Evolutionary conservation across 192 early-diverging fungal species (phyloP), one percentile per base, ranked within the genome.

Genomic region (Backusella australiensis): DNA sequence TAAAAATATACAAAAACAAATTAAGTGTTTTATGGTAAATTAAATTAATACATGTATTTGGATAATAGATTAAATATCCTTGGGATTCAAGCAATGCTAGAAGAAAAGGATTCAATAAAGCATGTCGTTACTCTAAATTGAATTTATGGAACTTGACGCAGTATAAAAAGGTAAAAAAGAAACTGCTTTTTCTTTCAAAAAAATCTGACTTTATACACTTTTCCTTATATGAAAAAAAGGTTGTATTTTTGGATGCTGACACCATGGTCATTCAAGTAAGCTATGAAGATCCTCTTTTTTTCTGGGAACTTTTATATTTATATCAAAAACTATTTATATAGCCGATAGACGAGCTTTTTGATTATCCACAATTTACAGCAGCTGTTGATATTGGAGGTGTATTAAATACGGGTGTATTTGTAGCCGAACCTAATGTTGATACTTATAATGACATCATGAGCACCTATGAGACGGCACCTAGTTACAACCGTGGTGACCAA

Each of bases 401-500:
- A n/a, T 46, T 77, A 34, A 77, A 77, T 38, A 72, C 76, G 1
- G 69, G 69, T 26, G 69, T 77, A 26, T 77, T 77, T 59, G 76
- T 77, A 2, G 53, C 69, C 8, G 52, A 77, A 72, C 76, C 76
- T 35, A 67, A 36, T 35, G 49, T 23, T 12, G 69, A 67, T 34
- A 77, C 76, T n/a, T 72, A 56, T 15, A 26, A 77, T 23, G 38
- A 34, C 8, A 71, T 77, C 44, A 77, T 77, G 67, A 21, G 19
- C 6, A 66, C 66, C 14, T 71, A 77, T 26, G 52, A 52, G 19
- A 59, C n/a, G 0, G 79, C 79, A 5, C 79, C 79, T 44, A 70
- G 41, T 29, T 81, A 80, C 7, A 80, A 80, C 78, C 59, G 36
- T 17, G 79, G 79, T 26, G 79, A 81, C 41, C 79, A 80, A 76